Evolutionary conservation across 2,329 filamentous ascomycete species (phyloP), one percentile per base, ranked within the genome.

Genomic region (Aaosphaeria pasadenensis): DNA sequence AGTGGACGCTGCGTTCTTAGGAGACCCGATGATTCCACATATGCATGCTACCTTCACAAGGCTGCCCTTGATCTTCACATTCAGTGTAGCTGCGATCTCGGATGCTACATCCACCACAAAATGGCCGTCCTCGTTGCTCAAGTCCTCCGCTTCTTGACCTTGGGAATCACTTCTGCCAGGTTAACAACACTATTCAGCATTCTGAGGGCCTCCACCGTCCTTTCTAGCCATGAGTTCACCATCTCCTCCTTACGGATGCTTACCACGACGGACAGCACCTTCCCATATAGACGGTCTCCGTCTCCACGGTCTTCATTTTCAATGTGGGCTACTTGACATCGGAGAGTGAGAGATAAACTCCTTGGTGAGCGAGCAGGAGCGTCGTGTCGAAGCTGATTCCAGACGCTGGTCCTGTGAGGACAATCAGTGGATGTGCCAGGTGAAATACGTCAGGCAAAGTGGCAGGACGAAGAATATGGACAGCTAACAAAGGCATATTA

Each of bases 181-280:
- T 73, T 73, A 17, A 64, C 71, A 4, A 70, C 71, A 6, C 71
- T 69, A 35, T 68, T 57, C 1, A 74, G 53, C n/a, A 54, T 55
- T 1, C 68, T 71, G 36, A 68, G 70, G 13, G 58, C 53, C 11
- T 58, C 49, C 3, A 71, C 55, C 4, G 48, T 47, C 13, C 42
- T 50, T 9, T 44, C 32, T 44, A 50, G 45, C 45, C 42, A 51
- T 2, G 46, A 24, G 33, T 48, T 48, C 4, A 48, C 45, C 6
- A 38, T 38, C 6, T 50, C 43, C n/a, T 50, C 48, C 13, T 64
- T 54, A 7, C 32, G 7, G 1, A 73, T 69, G 33, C 72, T 70
- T 3, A 70, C 51, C 7, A 48, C 39, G 6, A 49, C 49, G 32
- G 39, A 9, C 11, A 51, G 17, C 30, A 54, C 46, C 31, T 51